These are phyloP conservation scores for Globisporangium canariense DNA, from an alignment of 352 stramenopile genomes.

Conservation along the genomic window DNA sequence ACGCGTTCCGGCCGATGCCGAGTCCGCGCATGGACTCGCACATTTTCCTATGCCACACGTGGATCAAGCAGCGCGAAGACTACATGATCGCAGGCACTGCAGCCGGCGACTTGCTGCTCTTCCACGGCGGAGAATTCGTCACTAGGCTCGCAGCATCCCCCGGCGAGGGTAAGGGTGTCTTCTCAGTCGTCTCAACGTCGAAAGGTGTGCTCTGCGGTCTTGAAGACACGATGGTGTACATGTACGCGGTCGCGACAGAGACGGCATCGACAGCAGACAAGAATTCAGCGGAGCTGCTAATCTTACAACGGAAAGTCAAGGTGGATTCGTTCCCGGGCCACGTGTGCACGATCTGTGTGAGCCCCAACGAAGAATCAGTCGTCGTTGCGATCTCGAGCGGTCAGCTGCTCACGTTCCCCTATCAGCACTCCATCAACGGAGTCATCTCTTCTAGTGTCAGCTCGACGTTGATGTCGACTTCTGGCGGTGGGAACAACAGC, in stretches of 20 bases:
- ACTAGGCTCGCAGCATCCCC: constrained; percentile 53
- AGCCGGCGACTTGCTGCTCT: constrained; percentile 84
- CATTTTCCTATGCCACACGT: constrained; percentile 82
- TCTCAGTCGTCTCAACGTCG: constrained; percentile 57
- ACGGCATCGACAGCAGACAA: constrained; percentile 26
- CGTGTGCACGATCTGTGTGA: constrained; percentile 61
- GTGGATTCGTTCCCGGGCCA: constrained; percentile 44
- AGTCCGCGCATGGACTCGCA: constrained; percentile 68
- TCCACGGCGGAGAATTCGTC: constrained; percentile 73
- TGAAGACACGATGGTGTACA: constrained; percentile 59
- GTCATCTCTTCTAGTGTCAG: constrained; percentile 16
- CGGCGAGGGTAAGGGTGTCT: constrained; percentile 41
- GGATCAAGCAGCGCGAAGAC: constrained; percentile 90
- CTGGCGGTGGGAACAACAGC: constrained; percentile 1
- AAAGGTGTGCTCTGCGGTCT: constrained; percentile 81
- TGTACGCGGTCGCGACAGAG: constrained; percentile 61
- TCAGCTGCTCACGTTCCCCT: constrained; percentile 73
- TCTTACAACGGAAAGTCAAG: constrained; percentile 56
- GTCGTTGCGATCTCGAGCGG: constrained; percentile 60
- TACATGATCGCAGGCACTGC: constrained; percentile 83
- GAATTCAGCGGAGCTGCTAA: constrained; percentile 35
- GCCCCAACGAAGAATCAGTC: constrained; percentile 70
- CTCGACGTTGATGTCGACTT: constrained; percentile 18
- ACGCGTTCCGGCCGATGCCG: constrained; percentile 80
- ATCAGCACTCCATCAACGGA: constrained; percentile 40